Base-by-base conservation (phyloP, 371 early-diverging fungal species). In the Ordospora pajunii region DNA sequence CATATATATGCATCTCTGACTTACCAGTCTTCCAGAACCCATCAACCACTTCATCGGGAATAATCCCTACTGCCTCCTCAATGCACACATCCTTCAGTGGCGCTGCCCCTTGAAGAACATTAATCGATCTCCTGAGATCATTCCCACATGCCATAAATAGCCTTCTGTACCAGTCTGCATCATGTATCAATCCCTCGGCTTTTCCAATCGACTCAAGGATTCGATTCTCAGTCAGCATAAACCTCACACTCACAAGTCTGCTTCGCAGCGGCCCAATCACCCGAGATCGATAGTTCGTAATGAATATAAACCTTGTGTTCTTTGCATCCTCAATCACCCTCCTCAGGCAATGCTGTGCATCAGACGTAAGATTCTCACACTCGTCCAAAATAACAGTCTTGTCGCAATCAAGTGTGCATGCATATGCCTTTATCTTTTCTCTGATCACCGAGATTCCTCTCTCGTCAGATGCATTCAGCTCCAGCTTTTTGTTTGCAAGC, bases 351-450 rank as follows among this genome's bases (percentile, higher is more conserved):
- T 84, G 84, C 75, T 84, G 85, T 14, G 83, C 78, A 77, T 84
- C 85, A 3, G 70, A 65, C n/a, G 85, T 84, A 27, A 84, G 76
- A 70, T 84, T 81, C 51, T 84, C 85, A 62, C 83, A 84, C 62
- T 84, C 85, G 70, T 84, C 85, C 67, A 84, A 73, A 40, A 84
- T 78, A n/a, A 84, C 76, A 10, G 79, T 75, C 58, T 84, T 80
- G 14, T 74, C 66, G 17, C 77, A 66, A 42, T 62, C 27, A 27
- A 79, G 58, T 12, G 77, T 72, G 7, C 53, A 17, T 21, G 84
- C 82, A 86, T 94, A 94, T 37, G 43, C 51, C 58, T 84, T 83
- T 42, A 83, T 80, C 50, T 77, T 76, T 43, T 93, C 91, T 44
- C 91, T 84, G 11, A 85, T 82, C 32, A 74, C 75, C 12, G 72